Evolutionary conservation across 2,329 filamentous ascomycete species (phyloP).

Genomic region (Grosmannia penicillata): DNA sequence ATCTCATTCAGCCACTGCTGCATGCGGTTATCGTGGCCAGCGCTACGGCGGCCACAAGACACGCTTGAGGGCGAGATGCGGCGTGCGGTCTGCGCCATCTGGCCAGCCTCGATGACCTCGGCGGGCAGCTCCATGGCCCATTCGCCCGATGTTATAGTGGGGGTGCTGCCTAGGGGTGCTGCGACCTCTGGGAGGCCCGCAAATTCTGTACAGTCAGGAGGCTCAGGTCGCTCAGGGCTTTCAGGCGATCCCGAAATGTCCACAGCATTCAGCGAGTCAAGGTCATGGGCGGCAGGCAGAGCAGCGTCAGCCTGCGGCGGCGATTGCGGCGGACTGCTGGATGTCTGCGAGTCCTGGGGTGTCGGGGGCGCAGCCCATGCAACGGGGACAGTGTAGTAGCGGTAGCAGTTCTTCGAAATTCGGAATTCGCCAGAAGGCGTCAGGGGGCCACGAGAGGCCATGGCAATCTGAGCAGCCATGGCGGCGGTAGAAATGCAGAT

Average conservation of each 20-base stretch:
- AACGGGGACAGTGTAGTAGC: neutral
- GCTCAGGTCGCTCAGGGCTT: no score
- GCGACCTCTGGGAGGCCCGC: no score
- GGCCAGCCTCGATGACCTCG: no score
- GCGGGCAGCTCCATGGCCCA: no score
- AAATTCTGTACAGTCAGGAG: no score
- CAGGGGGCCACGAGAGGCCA: neutral
- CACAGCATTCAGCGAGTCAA: no score
- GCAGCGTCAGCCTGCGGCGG: neutral
- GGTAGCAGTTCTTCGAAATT: neutral
- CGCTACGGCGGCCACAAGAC: no score
- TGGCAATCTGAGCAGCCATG: neutral
- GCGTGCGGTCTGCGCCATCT: no score
- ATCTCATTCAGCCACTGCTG: conserved; percentile 11
- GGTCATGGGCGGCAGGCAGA: neutral
- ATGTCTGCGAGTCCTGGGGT: conserved; percentile 5
- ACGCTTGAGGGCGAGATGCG: no score
- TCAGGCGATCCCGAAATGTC: no score
- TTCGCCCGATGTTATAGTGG: no score
- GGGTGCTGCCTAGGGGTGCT: no score
- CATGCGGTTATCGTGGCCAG: conserved; percentile 7
- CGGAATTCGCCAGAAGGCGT: neutral
- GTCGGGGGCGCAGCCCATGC: conserved; percentile 3
- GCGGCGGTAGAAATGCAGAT: neutral
- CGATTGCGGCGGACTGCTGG: conserved; percentile 1